phyloP scores from a whole-genome alignment of 2,329 filamentous ascomycete genomes.

The Knufia fluminis region DNA sequence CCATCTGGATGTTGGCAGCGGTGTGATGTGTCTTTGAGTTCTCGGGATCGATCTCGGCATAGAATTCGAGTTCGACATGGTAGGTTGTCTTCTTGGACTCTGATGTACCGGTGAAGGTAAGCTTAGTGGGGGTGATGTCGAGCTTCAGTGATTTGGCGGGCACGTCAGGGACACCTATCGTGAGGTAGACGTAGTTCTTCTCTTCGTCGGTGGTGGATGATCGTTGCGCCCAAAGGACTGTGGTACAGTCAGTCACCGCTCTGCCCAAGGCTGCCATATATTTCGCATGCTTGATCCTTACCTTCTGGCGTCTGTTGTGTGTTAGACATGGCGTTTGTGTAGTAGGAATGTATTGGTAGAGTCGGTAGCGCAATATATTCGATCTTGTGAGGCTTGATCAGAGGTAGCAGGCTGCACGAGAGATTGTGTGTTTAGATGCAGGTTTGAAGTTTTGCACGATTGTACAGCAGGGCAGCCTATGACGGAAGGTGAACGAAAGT shows the following conservation, averaged over 20 bases:
- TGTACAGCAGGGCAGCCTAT: conserved; percentile 10
- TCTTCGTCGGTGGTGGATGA: conserved; percentile 67
- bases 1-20: conserved; percentile 75
- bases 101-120: conserved; percentile 76
- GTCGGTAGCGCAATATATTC: too few species aligned
- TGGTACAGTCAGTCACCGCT: conserved; percentile 15
- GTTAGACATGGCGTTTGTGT: conserved; percentile 25
- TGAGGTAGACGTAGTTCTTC: conserved; percentile 94
- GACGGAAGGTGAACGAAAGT: conserved; percentile 13
- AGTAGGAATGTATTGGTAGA: not conserved
- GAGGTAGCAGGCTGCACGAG: not conserved
- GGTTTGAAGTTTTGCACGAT: too few species aligned
- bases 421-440: too few species aligned
- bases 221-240: conserved; percentile 97
- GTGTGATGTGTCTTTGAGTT: conserved; percentile 84
- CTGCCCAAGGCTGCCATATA: not conserved
- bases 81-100: conserved; percentile 79
- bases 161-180: conserved; percentile 81
- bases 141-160: conserved; percentile 66
- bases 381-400: too few species aligned
- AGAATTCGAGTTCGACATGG: conserved; percentile 78
- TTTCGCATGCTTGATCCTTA: conserved; percentile 24
- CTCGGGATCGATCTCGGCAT: conserved; percentile 75
- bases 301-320: conserved; percentile 38
- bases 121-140: conserved; percentile 65